phyloP scores from a whole-genome alignment of 192 early-diverging fungal genomes.

The Coemansia sp. region DNA sequence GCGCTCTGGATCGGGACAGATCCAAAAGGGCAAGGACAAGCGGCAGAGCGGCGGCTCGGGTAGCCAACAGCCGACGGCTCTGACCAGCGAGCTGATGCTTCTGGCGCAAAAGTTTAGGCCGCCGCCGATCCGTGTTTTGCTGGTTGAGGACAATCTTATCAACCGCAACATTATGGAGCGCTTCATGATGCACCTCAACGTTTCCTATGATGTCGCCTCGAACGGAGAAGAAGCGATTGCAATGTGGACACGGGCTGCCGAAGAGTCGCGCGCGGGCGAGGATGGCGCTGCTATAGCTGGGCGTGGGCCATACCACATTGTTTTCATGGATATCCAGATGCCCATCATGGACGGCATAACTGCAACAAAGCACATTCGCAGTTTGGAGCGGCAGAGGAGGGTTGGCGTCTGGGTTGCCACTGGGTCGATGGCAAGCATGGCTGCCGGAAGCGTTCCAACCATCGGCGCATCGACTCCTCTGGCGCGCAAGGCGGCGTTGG shows the following conservation, averaged over 20 bases:
- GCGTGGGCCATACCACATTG: slow-evolving; percentile 60
- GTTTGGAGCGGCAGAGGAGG: slow-evolving; percentile 59
- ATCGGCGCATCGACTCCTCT: neutral
- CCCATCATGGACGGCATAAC: slow-evolving; percentile 87
- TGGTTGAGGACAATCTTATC: slow-evolving; percentile 81
- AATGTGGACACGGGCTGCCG: slow-evolving; percentile 65
- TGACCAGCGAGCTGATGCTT: neutral
- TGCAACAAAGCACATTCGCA: slow-evolving; percentile 77
- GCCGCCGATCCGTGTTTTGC: slow-evolving; percentile 69
- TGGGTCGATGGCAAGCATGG: slow-evolving; percentile 75
- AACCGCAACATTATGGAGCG: slow-evolving; percentile 71
- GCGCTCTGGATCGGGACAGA: slow-evolving; percentile 4
- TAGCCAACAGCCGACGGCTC: neutral
- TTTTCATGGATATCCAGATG: slow-evolving; percentile 91
- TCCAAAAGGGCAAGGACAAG: slow-evolving; percentile 1
- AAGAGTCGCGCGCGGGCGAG: slow-evolving; percentile 13
- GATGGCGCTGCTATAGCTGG: slow-evolving; percentile 6
- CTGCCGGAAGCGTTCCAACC: slow-evolving; percentile 65
- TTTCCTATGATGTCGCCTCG: slow-evolving; percentile 72
- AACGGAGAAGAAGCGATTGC: slow-evolving; percentile 81
- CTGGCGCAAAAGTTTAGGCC: neutral
- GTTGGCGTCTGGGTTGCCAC: slow-evolving; percentile 46
- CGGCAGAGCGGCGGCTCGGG: slow-evolving; percentile 13
- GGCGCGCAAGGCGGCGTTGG: neutral
- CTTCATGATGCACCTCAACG: slow-evolving; percentile 71